Percentiles rank a stretch among this genome's conserved stretches.
Evolutionary conservation across 257 asterid species (phyloP).

Genomic region (Ocimum tenuiflorum): DNA sequence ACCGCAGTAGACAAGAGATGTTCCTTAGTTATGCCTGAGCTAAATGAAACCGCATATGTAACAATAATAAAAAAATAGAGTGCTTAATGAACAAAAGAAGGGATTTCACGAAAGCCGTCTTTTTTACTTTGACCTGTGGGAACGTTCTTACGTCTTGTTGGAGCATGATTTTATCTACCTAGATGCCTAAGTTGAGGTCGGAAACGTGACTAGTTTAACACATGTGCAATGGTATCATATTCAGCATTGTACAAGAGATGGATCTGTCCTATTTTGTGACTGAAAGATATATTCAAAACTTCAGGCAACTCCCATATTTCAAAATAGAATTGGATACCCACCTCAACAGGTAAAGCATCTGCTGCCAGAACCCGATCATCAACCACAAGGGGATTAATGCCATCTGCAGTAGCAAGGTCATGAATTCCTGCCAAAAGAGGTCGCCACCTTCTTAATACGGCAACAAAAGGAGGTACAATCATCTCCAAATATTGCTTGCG

Average conservation of each 20-base stretch:
- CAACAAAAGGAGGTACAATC: constrained; percentile 92
- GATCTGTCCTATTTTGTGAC: background rate
- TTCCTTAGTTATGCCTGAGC: constrained; percentile 4
- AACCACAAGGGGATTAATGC: constrained; percentile 80
- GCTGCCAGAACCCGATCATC: constrained; percentile 97
- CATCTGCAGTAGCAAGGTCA: constrained; percentile 90
- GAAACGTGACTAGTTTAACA: no score
- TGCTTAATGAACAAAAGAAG: no score
- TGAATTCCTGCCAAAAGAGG: constrained; percentile 97
- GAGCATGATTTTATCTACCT: background rate
- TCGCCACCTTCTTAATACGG: constrained; percentile 92
- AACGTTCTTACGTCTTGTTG: constrained; percentile 7
- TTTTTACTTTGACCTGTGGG: no score
- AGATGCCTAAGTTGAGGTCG: no score
- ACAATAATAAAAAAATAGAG: no score
- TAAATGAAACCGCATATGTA: no score
- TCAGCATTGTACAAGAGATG: background rate
- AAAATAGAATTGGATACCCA: constrained; percentile 20
- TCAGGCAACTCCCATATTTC: no score
- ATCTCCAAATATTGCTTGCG: constrained; percentile 90
- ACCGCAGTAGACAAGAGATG: background rate
- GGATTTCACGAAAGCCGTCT: no score
- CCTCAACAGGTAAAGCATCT: constrained; percentile 95
- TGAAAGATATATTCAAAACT: no score
- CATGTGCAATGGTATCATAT: no score